Evolutionary conservation across 257 asterid species (phyloP), one percentile per base, ranked within the genome.

Genomic region (Hygrophila difformis): DNA sequence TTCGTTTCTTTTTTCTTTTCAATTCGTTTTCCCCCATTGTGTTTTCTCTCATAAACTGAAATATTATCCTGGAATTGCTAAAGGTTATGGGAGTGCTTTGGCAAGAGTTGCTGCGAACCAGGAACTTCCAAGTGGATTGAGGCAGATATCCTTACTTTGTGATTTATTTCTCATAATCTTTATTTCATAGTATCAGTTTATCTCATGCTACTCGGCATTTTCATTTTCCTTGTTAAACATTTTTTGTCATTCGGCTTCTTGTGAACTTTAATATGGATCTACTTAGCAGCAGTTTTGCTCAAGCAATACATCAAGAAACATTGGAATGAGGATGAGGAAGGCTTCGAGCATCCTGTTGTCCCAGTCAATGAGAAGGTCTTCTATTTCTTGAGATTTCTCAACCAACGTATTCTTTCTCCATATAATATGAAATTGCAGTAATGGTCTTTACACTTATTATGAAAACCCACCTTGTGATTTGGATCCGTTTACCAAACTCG

Each of bases 281-380:
- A 89, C 96, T 73, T 85, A 79, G 98, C 98, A 57, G 96, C 94
- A 50, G 94, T 89, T 56, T 65, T 89, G 66, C 72, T 89, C 51
- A 85, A 85, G 84, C 96, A 89, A 62, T 74, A 79, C 64, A 72
- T 82, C 44, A 79, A 64, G 81, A 89, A 79, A 64, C 96, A 89
- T 61, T 89, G 98, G 96, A 57, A 59, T 41, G 92, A 76, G 53
- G 82, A 76, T 16, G 96, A 77, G 37, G 96, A 79, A 60, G 75
- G 68, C 61, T 89, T 89, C 65, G 94, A 85, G 76, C 94, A 75
- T 65, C 96, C 98, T 56, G 65, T 77, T 56, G 94, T 78, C 70
- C 69, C 80, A 17, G 62, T 57, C 53, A 72, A 71, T 57, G 96
- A 85, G 74, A 89, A 89, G 94, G 96, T 87, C 18, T 44, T n/a